Percentiles rank a stretch among this genome's conserved stretches.
Evolutionary conservation across 768 basidiomycete species (phyloP).

Genomic region (Saitozyma sp.): DNA sequence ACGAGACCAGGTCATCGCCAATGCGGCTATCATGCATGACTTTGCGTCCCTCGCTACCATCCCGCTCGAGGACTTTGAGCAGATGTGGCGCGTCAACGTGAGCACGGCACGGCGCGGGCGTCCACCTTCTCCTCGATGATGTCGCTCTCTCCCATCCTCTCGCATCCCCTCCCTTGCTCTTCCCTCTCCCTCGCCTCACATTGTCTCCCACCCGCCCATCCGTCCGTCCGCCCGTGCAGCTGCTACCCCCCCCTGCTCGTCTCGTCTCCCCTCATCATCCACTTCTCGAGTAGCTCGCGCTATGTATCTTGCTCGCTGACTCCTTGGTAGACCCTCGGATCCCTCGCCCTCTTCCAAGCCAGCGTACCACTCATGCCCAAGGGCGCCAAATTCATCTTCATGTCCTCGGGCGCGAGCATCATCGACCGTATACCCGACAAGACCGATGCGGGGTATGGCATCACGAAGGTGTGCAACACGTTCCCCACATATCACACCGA

Average conservation of each 20-base stretch:
- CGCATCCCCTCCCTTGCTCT: too few species aligned
- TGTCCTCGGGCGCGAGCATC: conserved; percentile 38
- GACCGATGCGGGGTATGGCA: conserved; percentile 32
- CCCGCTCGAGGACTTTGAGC: conserved; percentile 24
- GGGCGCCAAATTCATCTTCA: conserved; percentile 40
- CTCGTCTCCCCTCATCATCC: too few species aligned
- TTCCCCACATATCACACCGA: background rate
- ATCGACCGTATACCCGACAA: conserved; percentile 38
- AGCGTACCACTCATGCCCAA: conserved; percentile 28
- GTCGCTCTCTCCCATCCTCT: too few species aligned
- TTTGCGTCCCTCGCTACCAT: conserved; percentile 16
- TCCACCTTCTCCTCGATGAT: too few species aligned
- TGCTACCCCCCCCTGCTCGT: too few species aligned
- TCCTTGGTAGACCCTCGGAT: conserved; percentile 28
- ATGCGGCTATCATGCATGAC: conserved; percentile 25
- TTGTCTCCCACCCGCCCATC: too few species aligned
- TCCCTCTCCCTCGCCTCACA: too few species aligned
- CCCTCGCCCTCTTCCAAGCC: conserved; percentile 36
- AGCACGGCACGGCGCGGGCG: background rate
- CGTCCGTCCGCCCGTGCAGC: too few species aligned
- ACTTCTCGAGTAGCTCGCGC: background rate
- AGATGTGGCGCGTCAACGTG: conserved; percentile 37
- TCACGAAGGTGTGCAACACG: conserved; percentile 11
- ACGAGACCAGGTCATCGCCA: conserved; percentile 25
- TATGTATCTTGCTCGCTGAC: background rate